A percentile compares a stretch with the other conserved stretches of the same genome.
Evolutionary conservation across 2,329 filamentous ascomycete genomes (phyloP).

Genomic region (Hysterium pulicare): DNA sequence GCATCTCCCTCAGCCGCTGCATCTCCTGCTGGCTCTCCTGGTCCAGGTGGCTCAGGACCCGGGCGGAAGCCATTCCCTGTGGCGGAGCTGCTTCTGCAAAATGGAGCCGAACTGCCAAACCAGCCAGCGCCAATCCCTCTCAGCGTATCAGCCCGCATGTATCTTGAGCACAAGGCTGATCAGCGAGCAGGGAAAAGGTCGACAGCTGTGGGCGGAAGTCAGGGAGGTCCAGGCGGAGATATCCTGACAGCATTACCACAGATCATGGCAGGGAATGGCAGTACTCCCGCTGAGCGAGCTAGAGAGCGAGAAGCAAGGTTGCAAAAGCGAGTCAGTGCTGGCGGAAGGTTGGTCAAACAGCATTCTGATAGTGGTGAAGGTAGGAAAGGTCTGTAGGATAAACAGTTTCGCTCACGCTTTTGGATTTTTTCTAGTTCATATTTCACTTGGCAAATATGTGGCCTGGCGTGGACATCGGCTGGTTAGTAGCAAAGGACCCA

Average conservation of each 20-base stretch:
- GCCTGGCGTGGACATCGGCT: slow-evolving; percentile 27
- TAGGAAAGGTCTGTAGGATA: slow-evolving; percentile 32
- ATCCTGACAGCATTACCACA: slow-evolving; percentile 60
- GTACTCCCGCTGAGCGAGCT: slow-evolving; percentile 36
- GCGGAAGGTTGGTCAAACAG: slow-evolving; percentile 40
- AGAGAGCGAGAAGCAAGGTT: slow-evolving; percentile 34
- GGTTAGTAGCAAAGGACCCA: slow-evolving; percentile 18
- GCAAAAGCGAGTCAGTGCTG: slow-evolving; percentile 39
- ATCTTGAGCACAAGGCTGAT: slow-evolving; percentile 73
- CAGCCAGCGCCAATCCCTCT: slow-evolving; percentile 78
- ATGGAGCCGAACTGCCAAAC: slow-evolving; percentile 82
- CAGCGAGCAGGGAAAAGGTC: slow-evolving; percentile 39
- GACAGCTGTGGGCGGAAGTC: slow-evolving; percentile 49
- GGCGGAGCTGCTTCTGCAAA: slow-evolving; percentile 87
- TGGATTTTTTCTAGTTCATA: slow-evolving; percentile 30
- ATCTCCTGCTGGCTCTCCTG: slow-evolving; percentile 43
- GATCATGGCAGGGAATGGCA: slow-evolving; percentile 42
- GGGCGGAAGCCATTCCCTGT: slow-evolving; percentile 68
- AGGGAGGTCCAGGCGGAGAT: slow-evolving; percentile 50
- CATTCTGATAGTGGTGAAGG: slow-evolving; percentile 27
- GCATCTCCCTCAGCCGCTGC: slow-evolving; percentile 62
- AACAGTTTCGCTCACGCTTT: slow-evolving; percentile 24
- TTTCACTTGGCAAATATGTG: slow-evolving; percentile 30
- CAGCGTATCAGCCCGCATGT: slow-evolving; percentile 73
- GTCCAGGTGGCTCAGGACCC: slow-evolving; percentile 37